A percentile compares a stretch with the other conserved stretches of the same genome.
Conservation (phyloP, 1,139 yeast species). For the Blastobotrys illinoisensis region DNA sequence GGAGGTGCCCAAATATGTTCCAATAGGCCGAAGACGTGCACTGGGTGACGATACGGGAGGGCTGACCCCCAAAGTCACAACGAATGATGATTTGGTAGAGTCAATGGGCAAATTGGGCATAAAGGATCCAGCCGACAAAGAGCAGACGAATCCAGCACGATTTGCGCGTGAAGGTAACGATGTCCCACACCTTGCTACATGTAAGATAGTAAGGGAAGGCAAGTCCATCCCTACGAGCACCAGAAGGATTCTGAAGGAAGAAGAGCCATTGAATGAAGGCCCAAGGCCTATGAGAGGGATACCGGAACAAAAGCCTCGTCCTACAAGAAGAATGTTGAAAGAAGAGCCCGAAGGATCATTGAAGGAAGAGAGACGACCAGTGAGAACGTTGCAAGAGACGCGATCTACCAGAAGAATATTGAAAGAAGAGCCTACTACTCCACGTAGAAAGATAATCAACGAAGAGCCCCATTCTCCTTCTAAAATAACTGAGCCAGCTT, state of each 20-base stretch:
- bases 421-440: no score
- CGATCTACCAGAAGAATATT: no score
- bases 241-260: not conserved
- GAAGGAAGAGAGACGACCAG: no score
- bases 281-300: no score
- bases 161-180: not conserved
- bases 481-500: no score
- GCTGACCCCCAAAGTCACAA: not conserved
- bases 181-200: not conserved
- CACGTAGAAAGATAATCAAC: no score
- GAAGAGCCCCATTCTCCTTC: no score
- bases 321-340: no score
- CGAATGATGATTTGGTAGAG: not conserved
- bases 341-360: no score
- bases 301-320: no score
- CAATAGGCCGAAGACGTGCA: slow-evolving; percentile 10
- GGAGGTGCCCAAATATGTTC: slow-evolving; percentile 33
- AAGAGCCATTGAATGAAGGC: not conserved
- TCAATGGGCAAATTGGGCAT: not conserved
- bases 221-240: not conserved
- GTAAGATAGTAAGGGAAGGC: not conserved
- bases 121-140: not conserved
- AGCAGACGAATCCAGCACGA: not conserved
- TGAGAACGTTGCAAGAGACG: no score
- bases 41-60: not conserved